Evolutionary conservation across 169 alveolate genomes (phyloP).

Genomic region (Eimeria praecox): DNA sequence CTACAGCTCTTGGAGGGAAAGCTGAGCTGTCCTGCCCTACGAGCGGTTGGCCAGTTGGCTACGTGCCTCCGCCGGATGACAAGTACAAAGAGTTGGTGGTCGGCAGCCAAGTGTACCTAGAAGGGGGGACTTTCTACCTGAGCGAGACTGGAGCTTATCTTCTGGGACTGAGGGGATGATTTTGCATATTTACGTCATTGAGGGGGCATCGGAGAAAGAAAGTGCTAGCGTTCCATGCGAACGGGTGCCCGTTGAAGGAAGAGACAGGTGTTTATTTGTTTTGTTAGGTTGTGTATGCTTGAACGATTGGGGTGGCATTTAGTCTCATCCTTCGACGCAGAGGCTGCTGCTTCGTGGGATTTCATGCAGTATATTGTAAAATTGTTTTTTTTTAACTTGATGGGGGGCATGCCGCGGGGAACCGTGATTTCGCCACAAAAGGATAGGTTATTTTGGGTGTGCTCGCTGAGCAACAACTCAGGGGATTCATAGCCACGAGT

Average conservation of each 20-base stretch:
- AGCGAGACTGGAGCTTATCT: slow-evolving; percentile 83
- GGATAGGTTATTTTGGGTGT: not conserved
- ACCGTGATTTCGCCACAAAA: not conserved
- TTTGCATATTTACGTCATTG: not conserved
- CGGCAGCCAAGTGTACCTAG: slow-evolving; percentile 64
- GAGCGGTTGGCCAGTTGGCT: slow-evolving; percentile 73
- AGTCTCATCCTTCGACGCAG: not conserved
- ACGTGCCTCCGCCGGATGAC: slow-evolving; percentile 76
- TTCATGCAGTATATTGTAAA: not conserved
- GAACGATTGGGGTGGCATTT: not conserved
- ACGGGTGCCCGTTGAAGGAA: not conserved
- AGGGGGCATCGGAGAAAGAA: not conserved
- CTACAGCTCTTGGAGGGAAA: not conserved
- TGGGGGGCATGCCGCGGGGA: not conserved
- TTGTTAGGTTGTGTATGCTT: not conserved
- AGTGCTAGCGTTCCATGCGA: not conserved
- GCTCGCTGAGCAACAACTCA: not conserved
- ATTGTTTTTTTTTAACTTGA: not conserved
- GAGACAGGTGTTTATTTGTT: not conserved
- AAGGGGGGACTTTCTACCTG: slow-evolving; percentile 78
- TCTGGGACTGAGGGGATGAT: slow-evolving; percentile 63
- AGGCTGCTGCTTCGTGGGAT: not conserved
- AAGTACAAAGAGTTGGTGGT: slow-evolving; percentile 67
- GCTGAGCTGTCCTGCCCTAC: not conserved
- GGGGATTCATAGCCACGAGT: not conserved